Conservation (phyloP, 768 basidiomycete species). For the Mycena vulgaris region DNA sequence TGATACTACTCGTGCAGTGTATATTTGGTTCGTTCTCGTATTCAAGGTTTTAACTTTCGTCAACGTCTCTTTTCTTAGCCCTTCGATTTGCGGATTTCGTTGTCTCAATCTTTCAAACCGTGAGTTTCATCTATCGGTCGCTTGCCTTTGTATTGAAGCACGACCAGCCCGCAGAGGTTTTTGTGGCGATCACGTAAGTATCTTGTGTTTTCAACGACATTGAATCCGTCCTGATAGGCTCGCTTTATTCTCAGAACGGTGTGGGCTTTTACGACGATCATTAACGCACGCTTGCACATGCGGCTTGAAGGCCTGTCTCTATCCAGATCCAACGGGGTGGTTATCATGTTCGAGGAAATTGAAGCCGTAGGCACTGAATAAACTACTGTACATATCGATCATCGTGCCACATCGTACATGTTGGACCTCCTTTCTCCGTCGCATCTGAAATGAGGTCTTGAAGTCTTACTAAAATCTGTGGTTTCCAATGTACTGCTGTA, state of each 20-base stretch:
- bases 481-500: too few relatives aligned
- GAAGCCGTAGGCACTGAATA: neutral
- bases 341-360: slow-evolving; percentile 9
- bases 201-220: neutral
- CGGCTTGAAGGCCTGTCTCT: slow-evolving; percentile 18
- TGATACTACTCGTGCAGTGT: neutral
- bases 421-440: too few relatives aligned
- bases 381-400: neutral
- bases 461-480: too few relatives aligned
- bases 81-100: slow-evolving; percentile 8
- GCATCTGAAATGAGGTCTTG: too few relatives aligned
- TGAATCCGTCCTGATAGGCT: neutral
- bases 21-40: slow-evolving; percentile 5
- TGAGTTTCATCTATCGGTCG: neutral
- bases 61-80: neutral
- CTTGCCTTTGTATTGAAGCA: neutral
- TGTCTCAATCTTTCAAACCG: neutral
- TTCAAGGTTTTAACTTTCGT: neutral
- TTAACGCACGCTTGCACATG: slow-evolving; percentile 27
- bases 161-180: neutral
- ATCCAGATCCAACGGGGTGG: neutral
- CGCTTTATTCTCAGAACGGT: neutral
- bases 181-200: slow-evolving; percentile 13
- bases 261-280: slow-evolving; percentile 9
- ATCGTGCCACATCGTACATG: too few relatives aligned